Conservation (phyloP, 495 filamentous ascomycete genomes). For the Astrothelium macrocarpum region DNA sequence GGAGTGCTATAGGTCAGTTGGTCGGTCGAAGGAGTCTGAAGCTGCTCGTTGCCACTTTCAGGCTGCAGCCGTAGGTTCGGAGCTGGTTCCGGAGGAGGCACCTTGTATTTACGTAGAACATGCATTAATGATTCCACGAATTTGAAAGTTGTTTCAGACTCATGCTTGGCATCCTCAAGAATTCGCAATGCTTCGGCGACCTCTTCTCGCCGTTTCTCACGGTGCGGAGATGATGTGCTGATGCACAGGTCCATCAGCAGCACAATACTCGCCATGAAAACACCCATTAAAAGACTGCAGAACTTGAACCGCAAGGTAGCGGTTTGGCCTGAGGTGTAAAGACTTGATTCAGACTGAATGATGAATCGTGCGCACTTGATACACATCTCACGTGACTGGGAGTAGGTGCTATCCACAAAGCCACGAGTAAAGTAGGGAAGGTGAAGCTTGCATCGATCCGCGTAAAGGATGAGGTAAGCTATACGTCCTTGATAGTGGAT, state of each 20-base stretch:
- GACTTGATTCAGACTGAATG: conserved; percentile 25
- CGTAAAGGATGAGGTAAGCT: conserved; percentile 29
- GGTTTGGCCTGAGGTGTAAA: conserved; percentile 11
- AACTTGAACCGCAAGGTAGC: conserved; percentile 15
- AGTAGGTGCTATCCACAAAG: conserved; percentile 23
- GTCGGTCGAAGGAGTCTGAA: background rate
- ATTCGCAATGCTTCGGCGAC: conserved; percentile 38
- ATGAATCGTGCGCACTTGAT: conserved; percentile 31
- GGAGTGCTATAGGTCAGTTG: background rate
- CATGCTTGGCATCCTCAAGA: conserved; percentile 31
- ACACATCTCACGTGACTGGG: conserved; percentile 31
- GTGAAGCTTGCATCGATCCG: conserved; percentile 36
- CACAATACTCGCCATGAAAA: conserved; percentile 41
- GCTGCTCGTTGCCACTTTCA: background rate
- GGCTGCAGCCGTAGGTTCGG: background rate
- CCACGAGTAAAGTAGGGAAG: conserved; percentile 31
- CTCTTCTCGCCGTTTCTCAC: conserved; percentile 35
- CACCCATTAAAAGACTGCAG: conserved; percentile 35
- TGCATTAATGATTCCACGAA: conserved; percentile 31
- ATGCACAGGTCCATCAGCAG: conserved; percentile 40
- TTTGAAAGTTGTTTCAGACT: conserved; percentile 30
- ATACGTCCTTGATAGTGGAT: conserved; percentile 32
- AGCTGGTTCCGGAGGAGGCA: conserved; percentile 9
- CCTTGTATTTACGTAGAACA: conserved; percentile 27
- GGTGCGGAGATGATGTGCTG: conserved; percentile 27